Evolutionary conservation across 805 yeast species (phyloP), one percentile per base, ranked within the genome.

Genomic region (Ogataea haglerorum): DNA sequence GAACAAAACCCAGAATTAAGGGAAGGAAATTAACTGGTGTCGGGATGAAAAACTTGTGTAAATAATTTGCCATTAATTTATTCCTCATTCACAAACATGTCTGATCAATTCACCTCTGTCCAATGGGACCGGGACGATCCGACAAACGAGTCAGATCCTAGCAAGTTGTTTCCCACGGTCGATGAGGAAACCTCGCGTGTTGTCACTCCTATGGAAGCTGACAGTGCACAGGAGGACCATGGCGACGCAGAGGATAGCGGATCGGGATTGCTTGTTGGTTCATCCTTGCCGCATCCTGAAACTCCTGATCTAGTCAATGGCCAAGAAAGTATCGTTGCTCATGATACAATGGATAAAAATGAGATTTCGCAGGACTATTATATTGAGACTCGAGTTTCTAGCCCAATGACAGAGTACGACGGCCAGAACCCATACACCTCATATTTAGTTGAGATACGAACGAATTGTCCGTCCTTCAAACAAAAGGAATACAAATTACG

Each of bases 341-440:
- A 19, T 19, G 21, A 19, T 7, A 19, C 21, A 19, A 6, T 7
- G 21, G 21, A 19, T 9, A 19, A 19, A 7, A 7, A 19, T 19
- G 21, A 7, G 21, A 19, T 9, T 19, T 19, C 9, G 21, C 21
- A 19, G 7, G 48, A 52, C 18, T 53, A 61, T 25, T 64, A 34
- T 43, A 67, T 72, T 37, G 54, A 61, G 22, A 64, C 74, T 2
- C 46, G 40, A 3, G 87, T 84, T 5, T 58, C 72, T 3, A 72
- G 72, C 16, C 93, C 95, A 2, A 72, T 75, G 41, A 77, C 82
- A 52, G 91, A 85, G 56, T 68, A 75, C 38, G 93, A 86, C 37
- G 80, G 84, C 2, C 82, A 84, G 45, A 84, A 83, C 49, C 81
- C 87, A n/a, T 87, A 65, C 59, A 82, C 85, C 9, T 75, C 93